phyloP scores from a whole-genome alignment of 2,329 filamentous ascomycete species.

The Dissoconium aciculare region DNA sequence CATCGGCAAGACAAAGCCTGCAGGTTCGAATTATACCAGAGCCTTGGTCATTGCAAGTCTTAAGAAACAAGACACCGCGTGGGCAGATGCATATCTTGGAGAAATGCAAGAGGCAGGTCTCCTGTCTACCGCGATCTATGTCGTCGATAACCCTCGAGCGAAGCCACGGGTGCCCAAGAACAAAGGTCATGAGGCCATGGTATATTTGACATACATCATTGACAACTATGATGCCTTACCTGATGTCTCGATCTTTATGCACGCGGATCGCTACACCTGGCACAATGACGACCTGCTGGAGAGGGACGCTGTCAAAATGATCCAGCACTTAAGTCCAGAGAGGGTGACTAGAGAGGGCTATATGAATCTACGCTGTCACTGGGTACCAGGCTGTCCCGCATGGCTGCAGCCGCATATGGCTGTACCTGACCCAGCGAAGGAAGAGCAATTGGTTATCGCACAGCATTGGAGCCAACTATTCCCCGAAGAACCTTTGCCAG shows the following conservation, averaged over 20 bases:
- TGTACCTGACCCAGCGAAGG: slow-evolving; percentile 11
- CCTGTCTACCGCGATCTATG: slow-evolving; percentile 35
- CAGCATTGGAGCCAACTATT: slow-evolving; percentile 35
- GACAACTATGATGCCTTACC: slow-evolving; percentile 46
- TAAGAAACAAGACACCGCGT: slow-evolving; percentile 37
- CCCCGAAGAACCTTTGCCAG: slow-evolving; percentile 32
- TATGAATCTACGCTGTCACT: slow-evolving; percentile 41
- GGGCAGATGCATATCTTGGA: slow-evolving; percentile 40
- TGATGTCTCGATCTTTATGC: slow-evolving; percentile 46
- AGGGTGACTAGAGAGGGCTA: slow-evolving; percentile 37
- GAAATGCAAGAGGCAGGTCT: slow-evolving; percentile 22
- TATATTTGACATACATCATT: slow-evolving; percentile 47
- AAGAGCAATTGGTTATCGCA: slow-evolving; percentile 19
- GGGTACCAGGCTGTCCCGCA: slow-evolving; percentile 40
- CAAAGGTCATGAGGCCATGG: slow-evolving; percentile 49
- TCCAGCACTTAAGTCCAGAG: slow-evolving; percentile 31
- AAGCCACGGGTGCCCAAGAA: slow-evolving; percentile 32
- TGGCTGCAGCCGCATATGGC: slow-evolving; percentile 38
- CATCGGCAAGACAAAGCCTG: slow-evolving; percentile 27
- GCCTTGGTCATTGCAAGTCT: slow-evolving; percentile 40
- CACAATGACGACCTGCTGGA: slow-evolving; percentile 41
- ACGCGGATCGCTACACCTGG: slow-evolving; percentile 44
- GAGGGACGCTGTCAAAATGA: slow-evolving; percentile 31
- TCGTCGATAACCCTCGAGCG: slow-evolving; percentile 40
- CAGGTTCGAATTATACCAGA: slow-evolving; percentile 38